Percentiles rank a stretch among this genome's conserved stretches.
Evolutionary conservation across 352 stramenopile species (phyloP).

Genomic region (Pythium rhizo-oryzae): DNA sequence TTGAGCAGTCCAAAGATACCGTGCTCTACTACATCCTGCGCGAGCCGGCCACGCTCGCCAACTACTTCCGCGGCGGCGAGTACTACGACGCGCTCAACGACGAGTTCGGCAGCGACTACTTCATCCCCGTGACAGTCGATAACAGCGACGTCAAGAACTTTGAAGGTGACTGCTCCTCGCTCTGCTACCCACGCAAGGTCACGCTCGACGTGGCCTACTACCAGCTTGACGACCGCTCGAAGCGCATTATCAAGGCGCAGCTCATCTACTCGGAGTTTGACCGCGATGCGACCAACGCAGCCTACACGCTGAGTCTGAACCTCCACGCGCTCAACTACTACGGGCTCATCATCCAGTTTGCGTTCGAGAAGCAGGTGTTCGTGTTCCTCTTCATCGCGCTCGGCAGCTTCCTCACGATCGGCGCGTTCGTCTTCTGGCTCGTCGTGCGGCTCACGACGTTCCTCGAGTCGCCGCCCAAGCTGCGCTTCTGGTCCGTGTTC

Average conservation of each 20-base stretch:
- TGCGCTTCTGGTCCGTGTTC: conserved; percentile 93
- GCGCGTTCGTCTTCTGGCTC: conserved; percentile 89
- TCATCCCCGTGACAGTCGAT: conserved; percentile 94
- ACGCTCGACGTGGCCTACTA: conserved; percentile 96
- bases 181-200: conserved; percentile 93
- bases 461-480: conserved; percentile 89
- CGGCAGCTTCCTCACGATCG: conserved; percentile 81
- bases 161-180: conserved; percentile 85
- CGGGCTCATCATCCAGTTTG: conserved; percentile 96
- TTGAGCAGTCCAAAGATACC: conserved; percentile 90
- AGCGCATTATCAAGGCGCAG: conserved; percentile 92
- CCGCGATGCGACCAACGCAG: conserved; percentile 77
- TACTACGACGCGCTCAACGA: conserved; percentile 72
- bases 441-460: conserved; percentile 91
- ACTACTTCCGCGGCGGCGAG: conserved; percentile 82
- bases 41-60: conserved; percentile 88
- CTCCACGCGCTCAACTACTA: conserved; percentile 95
- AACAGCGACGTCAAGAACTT: conserved; percentile 72
- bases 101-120: conserved; percentile 85
- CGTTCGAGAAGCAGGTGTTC: conserved; percentile 93
- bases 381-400: conserved; percentile 94
- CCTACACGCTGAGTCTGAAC: conserved; percentile 93
- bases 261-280: conserved; percentile 95
- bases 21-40: conserved; percentile 93
- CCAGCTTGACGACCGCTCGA: conserved; percentile 88